These are phyloP conservation scores for Alternaria brassicicola DNA, from an alignment of 2,329 filamentous ascomycete species.

Conservation along the genomic window DNA sequence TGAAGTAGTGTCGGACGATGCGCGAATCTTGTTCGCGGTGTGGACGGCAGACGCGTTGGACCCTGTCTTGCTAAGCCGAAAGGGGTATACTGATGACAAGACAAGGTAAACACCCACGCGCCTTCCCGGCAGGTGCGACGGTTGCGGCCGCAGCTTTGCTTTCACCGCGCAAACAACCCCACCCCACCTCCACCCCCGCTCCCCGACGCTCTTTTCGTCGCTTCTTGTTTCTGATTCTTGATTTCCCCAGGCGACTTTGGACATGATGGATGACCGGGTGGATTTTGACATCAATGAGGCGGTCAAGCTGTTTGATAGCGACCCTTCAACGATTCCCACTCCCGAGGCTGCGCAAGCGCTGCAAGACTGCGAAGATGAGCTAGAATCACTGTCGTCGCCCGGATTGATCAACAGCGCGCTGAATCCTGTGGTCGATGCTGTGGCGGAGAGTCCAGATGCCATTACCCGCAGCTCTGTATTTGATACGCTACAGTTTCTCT, in stretches of 20 bases:
- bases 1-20: constrained; percentile 16
- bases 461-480: constrained; percentile 79
- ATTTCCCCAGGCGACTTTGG: constrained; percentile 22
- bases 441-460: constrained; percentile 90
- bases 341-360: constrained; percentile 84
- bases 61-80: constrained; percentile 15
- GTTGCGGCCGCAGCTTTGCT: constrained; percentile 21
- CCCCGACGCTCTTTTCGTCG: constrained; percentile 24
- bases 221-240: constrained; percentile 21
- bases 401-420: constrained; percentile 82
- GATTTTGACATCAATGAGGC: constrained; percentile 96
- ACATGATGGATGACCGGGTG: constrained; percentile 69
- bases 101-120: constrained; percentile 29
- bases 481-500: constrained; percentile 91
- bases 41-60: constrained; percentile 18
- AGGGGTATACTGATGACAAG: constrained; percentile 21
- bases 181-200: too few relatives aligned
- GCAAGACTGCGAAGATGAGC: constrained; percentile 90
- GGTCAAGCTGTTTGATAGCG: constrained; percentile 95
- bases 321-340: constrained; percentile 81
- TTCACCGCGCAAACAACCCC: constrained; percentile 20
- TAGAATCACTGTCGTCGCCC: constrained; percentile 75
- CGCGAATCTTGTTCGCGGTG: constrained; percentile 11
- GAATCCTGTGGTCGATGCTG: constrained; percentile 89
- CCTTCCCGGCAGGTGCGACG: constrained; percentile 19